Percentiles rank a stretch among this genome's conserved stretches.
These are phyloP conservation scores for Suillus sp. DNA, from an alignment of 768 basidiomycete genomes.

Conservation along the genomic window DNA sequence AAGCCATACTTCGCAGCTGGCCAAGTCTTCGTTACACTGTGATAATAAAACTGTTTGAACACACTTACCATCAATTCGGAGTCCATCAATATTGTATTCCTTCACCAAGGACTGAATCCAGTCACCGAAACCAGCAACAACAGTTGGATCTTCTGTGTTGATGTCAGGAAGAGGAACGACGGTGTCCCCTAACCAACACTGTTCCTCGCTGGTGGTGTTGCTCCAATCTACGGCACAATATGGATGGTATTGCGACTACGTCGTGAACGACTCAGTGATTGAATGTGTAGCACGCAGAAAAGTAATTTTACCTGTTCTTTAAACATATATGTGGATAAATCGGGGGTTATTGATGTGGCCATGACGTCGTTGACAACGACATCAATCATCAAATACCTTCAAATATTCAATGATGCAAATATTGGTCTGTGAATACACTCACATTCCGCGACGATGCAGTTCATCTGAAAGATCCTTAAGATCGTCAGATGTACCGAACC, in stretches of 20 bases:
- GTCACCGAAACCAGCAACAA: conserved; percentile 59
- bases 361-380: conserved; percentile 88
- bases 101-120: conserved; percentile 73
- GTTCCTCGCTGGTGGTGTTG: conserved; percentile 69
- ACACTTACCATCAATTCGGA: conserved; percentile 72
- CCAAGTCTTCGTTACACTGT: conserved; percentile 3
- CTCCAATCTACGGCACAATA: conserved; percentile 76
- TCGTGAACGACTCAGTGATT: not conserved
- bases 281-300: not conserved
- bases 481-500: conserved; percentile 74
- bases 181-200: conserved; percentile 83
- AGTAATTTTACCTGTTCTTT: conserved; percentile 51
- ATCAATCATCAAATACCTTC: conserved; percentile 82
- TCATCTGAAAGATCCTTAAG: conserved; percentile 66
- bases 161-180: conserved; percentile 77
- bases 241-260: conserved; percentile 68
- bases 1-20: conserved; percentile 37
- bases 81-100: conserved; percentile 79
- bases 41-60: not conserved
- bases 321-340: conserved; percentile 69
- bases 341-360: conserved; percentile 60
- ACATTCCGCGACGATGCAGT: conserved; percentile 75
- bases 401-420: conserved; percentile 21
- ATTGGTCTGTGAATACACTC: conserved; percentile 19
- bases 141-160: conserved; percentile 69